Base-by-base conservation (phyloP, 805 yeast genomes). In the Yarrowia deformans region DNA sequence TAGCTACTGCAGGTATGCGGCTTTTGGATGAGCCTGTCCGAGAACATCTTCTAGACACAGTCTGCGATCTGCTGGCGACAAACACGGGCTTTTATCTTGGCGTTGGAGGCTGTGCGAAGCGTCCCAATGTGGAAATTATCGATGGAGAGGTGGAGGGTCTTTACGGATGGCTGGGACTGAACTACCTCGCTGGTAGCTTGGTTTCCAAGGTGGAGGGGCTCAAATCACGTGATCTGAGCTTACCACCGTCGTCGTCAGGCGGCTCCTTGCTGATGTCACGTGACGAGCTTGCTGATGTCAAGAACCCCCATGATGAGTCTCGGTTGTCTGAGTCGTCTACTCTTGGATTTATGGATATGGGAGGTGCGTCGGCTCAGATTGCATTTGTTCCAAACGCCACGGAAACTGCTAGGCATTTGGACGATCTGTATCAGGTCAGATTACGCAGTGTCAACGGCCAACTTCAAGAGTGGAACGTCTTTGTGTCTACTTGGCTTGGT, bases 1-100 rank as follows among this genome's bases (percentile, higher is more conserved):
- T 91, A 73, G 97, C 98, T 3, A 95, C 99, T 0, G 99, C 99
- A 6, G 99, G 99, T 1, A 92, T 95, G 97, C 84, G 99, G 71
- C 79, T 95, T 50, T 76, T 94, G 55, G 86, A 89, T 0, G 81
- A 82, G 42, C 77, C 79, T 18, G 84, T 85, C 60, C 88, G 88
- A 71, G 75, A 81, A 9, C 80, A 76, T 45, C 83, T 95, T 2
- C 78, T 94, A 52, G 72, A 79, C 12, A 83, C 85, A 67, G 85
- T 92, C 0, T 94, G 98, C 77, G 69, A 77, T 9, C 78, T 82
- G 9, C 79, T 94, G 39, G 79, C 81, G 68, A 76, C 82, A 18
- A 81, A 88, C 52, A 82, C 92, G 3, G 77, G 81, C 13, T 94
- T 94, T 74, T 72, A 76, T 18, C 73, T 89, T 0, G 81, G 84